phyloP scores from a whole-genome alignment of 1,284 basidiomycete species.

The Boletus smithii region DNA sequence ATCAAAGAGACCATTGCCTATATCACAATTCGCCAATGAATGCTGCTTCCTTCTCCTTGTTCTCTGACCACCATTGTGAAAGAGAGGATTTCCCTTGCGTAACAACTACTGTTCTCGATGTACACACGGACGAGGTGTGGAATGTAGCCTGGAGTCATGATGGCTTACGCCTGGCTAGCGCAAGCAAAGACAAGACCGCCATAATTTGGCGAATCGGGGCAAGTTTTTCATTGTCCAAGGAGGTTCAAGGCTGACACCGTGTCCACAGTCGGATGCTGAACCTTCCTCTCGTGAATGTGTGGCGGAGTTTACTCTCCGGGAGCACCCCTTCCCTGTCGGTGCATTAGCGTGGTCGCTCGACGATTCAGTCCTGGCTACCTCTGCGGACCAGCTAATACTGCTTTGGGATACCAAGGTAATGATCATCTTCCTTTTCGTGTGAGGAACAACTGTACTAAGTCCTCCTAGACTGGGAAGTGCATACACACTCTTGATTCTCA shows the following conservation, averaged over 20 bases:
- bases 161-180: slow-evolving; percentile 82
- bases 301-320: slow-evolving; percentile 57
- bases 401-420: slow-evolving; percentile 83
- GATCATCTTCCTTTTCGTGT: slow-evolving; percentile 10
- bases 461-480: slow-evolving; percentile 62
- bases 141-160: slow-evolving; percentile 92
- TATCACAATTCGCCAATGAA: slow-evolving; percentile 73
- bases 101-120: slow-evolving; percentile 80
- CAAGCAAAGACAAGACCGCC: slow-evolving; percentile 81
- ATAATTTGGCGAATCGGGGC: slow-evolving; percentile 89
- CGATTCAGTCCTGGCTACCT: slow-evolving; percentile 77
- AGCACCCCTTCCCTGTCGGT: slow-evolving; percentile 77
- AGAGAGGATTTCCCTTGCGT: slow-evolving; percentile 79
- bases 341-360: slow-evolving; percentile 90
- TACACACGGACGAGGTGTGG: slow-evolving; percentile 95
- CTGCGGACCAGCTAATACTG: slow-evolving; percentile 75
- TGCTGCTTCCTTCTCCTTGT: slow-evolving; percentile 70
- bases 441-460: not conserved
- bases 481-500: slow-evolving; percentile 69
- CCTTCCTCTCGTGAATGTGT: slow-evolving; percentile 57
- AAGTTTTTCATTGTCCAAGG: slow-evolving; percentile 32
- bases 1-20: slow-evolving; percentile 76
- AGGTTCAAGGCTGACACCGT: slow-evolving; percentile 9
- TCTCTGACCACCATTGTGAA: slow-evolving; percentile 82
- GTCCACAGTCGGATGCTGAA: slow-evolving; percentile 45